phyloP scores from a whole-genome alignment of 345 rosid genomes.

The Eucalyptus sp. region DNA sequence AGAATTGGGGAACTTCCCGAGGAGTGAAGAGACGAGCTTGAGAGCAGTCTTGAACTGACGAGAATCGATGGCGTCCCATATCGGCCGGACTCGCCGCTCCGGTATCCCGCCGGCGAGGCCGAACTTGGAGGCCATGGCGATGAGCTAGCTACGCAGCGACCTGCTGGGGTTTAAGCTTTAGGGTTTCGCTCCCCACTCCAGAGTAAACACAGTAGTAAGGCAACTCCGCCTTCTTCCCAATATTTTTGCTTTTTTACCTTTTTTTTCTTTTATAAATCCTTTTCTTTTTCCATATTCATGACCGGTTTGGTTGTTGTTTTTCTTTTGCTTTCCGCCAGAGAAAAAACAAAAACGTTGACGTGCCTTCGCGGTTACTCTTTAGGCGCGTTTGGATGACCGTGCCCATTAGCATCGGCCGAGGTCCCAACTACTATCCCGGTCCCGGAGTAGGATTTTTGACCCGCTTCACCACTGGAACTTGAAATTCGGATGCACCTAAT shows the following conservation, averaged over 20 bases:
- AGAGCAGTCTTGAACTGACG: conserved; percentile 96
- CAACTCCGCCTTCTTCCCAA: not conserved
- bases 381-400: not conserved
- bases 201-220: not conserved
- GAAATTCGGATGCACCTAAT: not conserved
- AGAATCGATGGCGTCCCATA: conserved; percentile 97
- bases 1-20: conserved; percentile 72
- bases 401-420: not conserved
- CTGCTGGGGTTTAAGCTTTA: not conserved
- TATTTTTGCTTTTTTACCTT: not conserved
- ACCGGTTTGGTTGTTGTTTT: not conserved
- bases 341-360: not conserved
- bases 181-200: not conserved
- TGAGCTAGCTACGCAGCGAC: not conserved
- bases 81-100: conserved; percentile 94
- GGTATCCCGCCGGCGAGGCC: conserved; percentile 95
- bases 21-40: conserved; percentile 60
- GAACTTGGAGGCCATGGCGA: conserved; percentile 75
- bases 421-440: not conserved
- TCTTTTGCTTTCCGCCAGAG: not conserved
- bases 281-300: not conserved
- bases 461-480: not conserved
- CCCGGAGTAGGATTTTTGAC: not conserved
- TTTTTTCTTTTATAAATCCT: not conserved
- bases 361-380: not conserved